phyloP scores from a whole-genome alignment of 2,329 filamentous ascomycete species.

The Phoma sp. region DNA sequence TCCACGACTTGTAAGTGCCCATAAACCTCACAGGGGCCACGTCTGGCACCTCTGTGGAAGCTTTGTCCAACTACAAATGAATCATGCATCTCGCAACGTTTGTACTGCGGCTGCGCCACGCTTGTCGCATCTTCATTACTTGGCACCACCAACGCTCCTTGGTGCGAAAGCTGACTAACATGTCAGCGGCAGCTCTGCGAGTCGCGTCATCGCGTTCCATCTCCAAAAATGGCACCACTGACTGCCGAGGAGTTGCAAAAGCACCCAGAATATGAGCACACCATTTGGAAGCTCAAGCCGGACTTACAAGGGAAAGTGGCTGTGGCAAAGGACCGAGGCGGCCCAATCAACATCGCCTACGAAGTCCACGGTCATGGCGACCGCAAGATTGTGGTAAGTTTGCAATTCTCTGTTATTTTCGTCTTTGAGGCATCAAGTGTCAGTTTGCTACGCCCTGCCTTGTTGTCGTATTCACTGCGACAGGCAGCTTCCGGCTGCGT shows the following conservation, averaged over 20 bases:
- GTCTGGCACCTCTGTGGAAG: not conserved
- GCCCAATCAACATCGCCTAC: conserved; percentile 77
- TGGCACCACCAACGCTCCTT: conserved; percentile 8
- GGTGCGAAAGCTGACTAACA: conserved; percentile 12
- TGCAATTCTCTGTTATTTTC: conserved; percentile 19
- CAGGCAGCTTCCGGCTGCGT: conserved; percentile 27
- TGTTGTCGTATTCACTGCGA: conserved; percentile 6
- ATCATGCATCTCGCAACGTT: not conserved
- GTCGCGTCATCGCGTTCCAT: not conserved
- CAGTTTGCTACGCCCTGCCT: conserved; percentile 24
- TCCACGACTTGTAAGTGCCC: conserved; percentile 2
- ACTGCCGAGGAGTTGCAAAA: conserved; percentile 65
- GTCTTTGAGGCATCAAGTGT: conserved; percentile 25
- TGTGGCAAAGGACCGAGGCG: conserved; percentile 74
- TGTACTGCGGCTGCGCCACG: conserved; percentile 26
- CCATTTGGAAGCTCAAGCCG: conserved; percentile 73
- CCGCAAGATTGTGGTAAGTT: conserved; percentile 73
- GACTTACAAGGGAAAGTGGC: conserved; percentile 65
- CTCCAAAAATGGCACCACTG: conserved; percentile 40
- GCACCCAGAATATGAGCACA: conserved; percentile 71
- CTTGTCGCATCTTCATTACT: conserved; percentile 18
- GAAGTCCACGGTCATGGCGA: conserved; percentile 80
- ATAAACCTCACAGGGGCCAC: not conserved
- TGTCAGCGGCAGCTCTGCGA: conserved; percentile 8
- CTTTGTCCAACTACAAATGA: not conserved